Percentiles rank a stretch among this genome's conserved stretches.
These are phyloP conservation scores for Clitopilus hobsonii DNA, from an alignment of 768 basidiomycete genomes.

Conservation along the genomic window DNA sequence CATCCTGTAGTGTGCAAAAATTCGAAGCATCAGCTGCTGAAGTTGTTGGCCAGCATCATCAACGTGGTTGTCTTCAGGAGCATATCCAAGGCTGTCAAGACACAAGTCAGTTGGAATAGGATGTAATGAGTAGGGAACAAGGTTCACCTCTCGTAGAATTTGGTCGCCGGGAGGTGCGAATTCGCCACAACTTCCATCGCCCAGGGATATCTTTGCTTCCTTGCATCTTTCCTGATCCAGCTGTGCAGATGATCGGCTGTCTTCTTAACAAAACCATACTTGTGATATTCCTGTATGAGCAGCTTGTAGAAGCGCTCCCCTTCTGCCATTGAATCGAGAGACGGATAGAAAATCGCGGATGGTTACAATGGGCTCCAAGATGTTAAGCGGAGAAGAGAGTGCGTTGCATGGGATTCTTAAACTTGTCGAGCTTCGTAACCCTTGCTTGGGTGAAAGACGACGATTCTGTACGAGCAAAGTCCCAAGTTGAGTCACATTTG, in stretches of 20 bases:
- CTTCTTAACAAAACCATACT: not conserved
- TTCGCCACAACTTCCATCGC: not conserved
- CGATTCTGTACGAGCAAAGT: not conserved
- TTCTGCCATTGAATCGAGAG: not conserved
- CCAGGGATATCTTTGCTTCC: not conserved
- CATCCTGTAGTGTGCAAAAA: not conserved
- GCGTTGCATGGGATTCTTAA: not conserved
- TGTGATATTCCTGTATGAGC: not conserved
- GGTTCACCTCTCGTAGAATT: not conserved
- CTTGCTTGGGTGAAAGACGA: not conserved
- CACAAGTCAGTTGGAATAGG: not conserved
- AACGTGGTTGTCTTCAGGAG: not conserved
- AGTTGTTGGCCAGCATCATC: not conserved
- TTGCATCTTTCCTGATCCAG: not conserved
- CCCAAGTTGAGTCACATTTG: not conserved
- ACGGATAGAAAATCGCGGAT: not conserved
- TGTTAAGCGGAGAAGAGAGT: not conserved
- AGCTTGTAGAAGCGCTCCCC: not conserved
- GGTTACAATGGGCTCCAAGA: not conserved
- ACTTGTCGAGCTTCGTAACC: not conserved
- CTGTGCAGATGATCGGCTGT: not conserved
- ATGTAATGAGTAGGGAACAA: not conserved
- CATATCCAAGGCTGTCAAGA: not conserved
- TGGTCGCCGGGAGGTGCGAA: not conserved
- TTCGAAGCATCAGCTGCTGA: not conserved